Base-by-base conservation (phyloP, 306 rosid genomes). In the Pyrus pyrifolia region DNA sequence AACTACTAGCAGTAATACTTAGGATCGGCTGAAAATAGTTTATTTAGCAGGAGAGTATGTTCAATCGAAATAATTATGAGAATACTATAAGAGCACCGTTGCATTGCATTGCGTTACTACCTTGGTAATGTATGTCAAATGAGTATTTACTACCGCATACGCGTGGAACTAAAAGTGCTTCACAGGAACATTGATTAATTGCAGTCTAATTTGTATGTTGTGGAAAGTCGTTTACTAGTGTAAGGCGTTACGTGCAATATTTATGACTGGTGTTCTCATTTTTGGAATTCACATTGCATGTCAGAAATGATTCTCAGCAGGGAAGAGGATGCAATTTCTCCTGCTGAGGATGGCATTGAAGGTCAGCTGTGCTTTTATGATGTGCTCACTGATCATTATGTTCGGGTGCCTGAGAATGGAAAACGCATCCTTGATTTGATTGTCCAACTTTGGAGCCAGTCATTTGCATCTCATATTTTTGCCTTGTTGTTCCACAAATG, bases 381-480 rank as follows among this genome's bases (percentile, higher is more conserved):
- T 74, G 97, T 96, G 68, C 98, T 95, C 82, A 97, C 97, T 75
- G 96, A 92, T 82, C 91, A 89, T 78, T 92, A 88, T 91, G 97
- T 91, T 63, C 77, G 51, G 78, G 85, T 81, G 57, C 89, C 97
- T 57, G 98, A 88, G 78, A 87, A 85, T 59, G 93, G 96, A 73
- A 89, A 96, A 74, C 89, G 93, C 73, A 85, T 92, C 86, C 93
- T 96, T 74, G 93, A 96, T 82, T 75, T 91, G 88, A 85, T 92
- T 76, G 96, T 96, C 81, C 91, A 89, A 87, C 93, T 89, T 13
- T 96, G 99, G 99, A 96, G 99, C 84, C 99, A 96, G 80, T 96
- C 97, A 61, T 92, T 96, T 88, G 93, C 98, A 38, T 96, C 97
- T 22, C 92, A 96, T 79, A 96, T 91, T 68, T 96, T 92, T 81